Percentiles rank a stretch among this genome's conserved stretches.
These are phyloP conservation scores for Omphalotus guepiniiformis DNA, from an alignment of 768 basidiomycete genomes.

Conservation along the genomic window DNA sequence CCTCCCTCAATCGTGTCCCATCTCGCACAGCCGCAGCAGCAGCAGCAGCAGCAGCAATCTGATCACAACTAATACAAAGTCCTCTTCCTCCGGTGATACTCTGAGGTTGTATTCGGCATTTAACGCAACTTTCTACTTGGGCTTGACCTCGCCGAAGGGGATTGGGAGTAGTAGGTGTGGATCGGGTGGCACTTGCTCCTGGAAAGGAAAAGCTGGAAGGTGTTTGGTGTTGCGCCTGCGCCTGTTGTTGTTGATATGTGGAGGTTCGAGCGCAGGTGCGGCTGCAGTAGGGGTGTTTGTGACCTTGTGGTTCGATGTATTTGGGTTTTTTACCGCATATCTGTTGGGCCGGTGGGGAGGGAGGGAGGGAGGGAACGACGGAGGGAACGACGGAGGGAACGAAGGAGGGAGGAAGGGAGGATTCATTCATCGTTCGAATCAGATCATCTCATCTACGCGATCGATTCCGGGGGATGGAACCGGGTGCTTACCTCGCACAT, in stretches of 20 bases:
- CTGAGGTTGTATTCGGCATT: constrained; percentile 21
- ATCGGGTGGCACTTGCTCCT: too few relatives aligned
- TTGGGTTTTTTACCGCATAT: constrained; percentile 30
- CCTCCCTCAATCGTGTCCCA: background rate
- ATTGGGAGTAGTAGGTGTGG: too few relatives aligned
- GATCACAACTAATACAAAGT: constrained; percentile 31
- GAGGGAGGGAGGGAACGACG: background rate
- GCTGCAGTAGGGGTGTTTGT: constrained; percentile 31
- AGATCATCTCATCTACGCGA: too few relatives aligned
- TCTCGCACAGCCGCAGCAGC: constrained; percentile 27
- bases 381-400: background rate
- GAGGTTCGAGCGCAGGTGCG: constrained; percentile 30
- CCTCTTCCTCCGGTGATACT: constrained; percentile 19
- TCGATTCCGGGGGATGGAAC: too few relatives aligned
- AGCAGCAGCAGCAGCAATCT: too few relatives aligned
- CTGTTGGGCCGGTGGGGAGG: constrained; percentile 12
- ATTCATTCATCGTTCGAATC: too few relatives aligned
- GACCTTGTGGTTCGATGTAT: constrained; percentile 30
- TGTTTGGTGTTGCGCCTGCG: too few relatives aligned
- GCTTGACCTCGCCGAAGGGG: too few relatives aligned
- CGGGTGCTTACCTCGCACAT: constrained; percentile 4
- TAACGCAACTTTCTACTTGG: constrained; percentile 20
- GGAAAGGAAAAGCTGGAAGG: too few relatives aligned
- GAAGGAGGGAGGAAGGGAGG: too few relatives aligned
- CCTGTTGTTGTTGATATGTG: constrained; percentile 7